Evolutionary conservation across 139 green algal species (phyloP).

Genomic region (Edaphochlamys debaryana): DNA sequence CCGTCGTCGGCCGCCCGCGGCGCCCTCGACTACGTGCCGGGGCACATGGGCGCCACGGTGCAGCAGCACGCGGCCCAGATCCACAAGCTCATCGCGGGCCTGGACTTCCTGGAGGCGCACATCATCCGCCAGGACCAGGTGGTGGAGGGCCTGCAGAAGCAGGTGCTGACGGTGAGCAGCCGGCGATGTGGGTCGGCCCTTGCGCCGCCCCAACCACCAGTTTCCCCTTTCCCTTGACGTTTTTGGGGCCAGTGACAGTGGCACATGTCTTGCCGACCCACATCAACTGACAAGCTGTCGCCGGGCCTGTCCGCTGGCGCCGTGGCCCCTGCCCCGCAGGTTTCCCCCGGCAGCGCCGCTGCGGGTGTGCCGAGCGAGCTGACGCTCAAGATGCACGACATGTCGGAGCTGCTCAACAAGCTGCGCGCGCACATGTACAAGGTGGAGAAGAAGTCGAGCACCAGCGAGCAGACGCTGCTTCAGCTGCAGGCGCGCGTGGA

Average conservation of each 20-base stretch:
- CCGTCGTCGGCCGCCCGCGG: not conserved
- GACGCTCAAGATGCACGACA: conserved; percentile 40
- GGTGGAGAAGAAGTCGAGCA: conserved; percentile 41
- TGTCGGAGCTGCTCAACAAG: conserved; percentile 51
- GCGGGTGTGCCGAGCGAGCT: conserved; percentile 53
- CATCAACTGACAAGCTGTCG: no score
- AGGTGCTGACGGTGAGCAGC: conserved; percentile 34
- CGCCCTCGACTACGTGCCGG: conserved; percentile 9
- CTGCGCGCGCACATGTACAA: conserved; percentile 54
- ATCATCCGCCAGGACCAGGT: conserved; percentile 54
- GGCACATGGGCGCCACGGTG: conserved; percentile 11
- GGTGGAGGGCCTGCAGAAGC: conserved; percentile 51
- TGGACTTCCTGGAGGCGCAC: conserved; percentile 58
- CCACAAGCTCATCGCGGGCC: conserved; percentile 54
- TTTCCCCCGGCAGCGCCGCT: no score
- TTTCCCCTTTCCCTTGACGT: no score
- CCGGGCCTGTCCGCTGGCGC: no score
- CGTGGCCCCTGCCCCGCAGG: no score
- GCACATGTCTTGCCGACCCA: no score
- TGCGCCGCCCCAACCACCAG: no score
- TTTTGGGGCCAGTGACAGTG: no score
- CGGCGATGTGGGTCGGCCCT: no score
- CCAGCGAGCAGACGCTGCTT: conserved; percentile 6
- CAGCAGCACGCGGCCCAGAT: conserved; percentile 57
- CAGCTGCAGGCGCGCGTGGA: not conserved